A percentile compares a stretch with the other conserved stretches of the same genome.
Conservation (phyloP, 495 filamentous ascomycete species). For the Penicillium odoratum region DNA sequence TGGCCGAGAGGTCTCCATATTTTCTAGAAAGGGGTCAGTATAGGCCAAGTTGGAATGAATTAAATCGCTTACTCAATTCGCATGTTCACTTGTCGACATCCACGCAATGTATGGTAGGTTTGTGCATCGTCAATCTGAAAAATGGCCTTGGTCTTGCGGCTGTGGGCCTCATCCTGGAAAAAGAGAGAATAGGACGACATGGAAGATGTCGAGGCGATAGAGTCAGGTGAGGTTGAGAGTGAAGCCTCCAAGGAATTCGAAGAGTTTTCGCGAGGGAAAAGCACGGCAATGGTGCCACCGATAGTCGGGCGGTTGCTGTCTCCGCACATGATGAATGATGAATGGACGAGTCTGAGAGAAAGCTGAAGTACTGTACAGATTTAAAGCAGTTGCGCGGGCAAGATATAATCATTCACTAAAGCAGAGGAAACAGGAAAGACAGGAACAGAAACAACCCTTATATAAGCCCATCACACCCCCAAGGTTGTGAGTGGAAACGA, state of each 20-base stretch:
- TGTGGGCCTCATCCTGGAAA: constrained; percentile 28
- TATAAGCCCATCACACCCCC: constrained; percentile 9
- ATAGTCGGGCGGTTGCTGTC: constrained; percentile 23
- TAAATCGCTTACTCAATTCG: constrained; percentile 37
- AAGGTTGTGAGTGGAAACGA: constrained; percentile 28
- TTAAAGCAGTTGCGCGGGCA: not conserved
- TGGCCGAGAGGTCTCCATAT: constrained; percentile 37
- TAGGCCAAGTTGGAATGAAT: not conserved
- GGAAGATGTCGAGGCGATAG: constrained; percentile 15
- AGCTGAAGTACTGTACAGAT: not conserved
- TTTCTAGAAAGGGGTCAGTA: constrained; percentile 19
- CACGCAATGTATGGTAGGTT: constrained; percentile 19
- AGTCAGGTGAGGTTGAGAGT: constrained; percentile 31
- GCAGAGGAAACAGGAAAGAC: not conserved
- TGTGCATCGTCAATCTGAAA: constrained; percentile 31
- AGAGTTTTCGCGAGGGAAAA: constrained; percentile 26
- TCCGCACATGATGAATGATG: constrained; percentile 23
- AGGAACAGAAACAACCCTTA: not conserved
- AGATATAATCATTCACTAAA: constrained; percentile 2
- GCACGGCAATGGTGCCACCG: constrained; percentile 30
- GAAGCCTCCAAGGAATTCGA: constrained; percentile 23
- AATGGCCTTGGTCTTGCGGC: constrained; percentile 26
- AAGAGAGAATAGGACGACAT: constrained; percentile 37
- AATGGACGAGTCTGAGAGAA: not conserved
- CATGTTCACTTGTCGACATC: constrained; percentile 25